Evolutionary conservation across 352 stramenopile genomes (phyloP), one percentile per base, ranked within the genome.

Genomic region (Pythium grandisporangium): DNA sequence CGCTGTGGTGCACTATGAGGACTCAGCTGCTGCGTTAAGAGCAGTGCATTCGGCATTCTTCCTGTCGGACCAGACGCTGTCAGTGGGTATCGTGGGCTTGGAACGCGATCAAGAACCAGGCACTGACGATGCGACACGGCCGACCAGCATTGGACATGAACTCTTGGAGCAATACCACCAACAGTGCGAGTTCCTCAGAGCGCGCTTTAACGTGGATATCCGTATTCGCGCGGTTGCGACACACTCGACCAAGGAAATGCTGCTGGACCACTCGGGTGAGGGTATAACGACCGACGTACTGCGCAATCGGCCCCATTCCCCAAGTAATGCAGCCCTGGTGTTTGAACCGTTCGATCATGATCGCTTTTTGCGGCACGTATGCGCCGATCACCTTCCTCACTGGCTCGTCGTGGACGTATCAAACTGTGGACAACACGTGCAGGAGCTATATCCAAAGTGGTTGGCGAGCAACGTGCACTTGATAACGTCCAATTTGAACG

Each of bases 21-120:
- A 98, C 55, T 95, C 89, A 23, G 90, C 87, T 2, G 70, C 84
- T 26, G 93, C 95, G 26, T 60, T 98, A 21, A 82, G 93, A 25
- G 89, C 93, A 4, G 84, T 96, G 8, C 95, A 98, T 66, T 90
- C 92, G 27, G 87, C 88, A 4, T 98, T 98, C 64, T 94, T 95
- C 45, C 63, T 98, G 14, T 96, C 85, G 6, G 74, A 96, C 54
- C 87, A 93, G 38, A 95, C 77, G 7, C 85, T 97, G 39, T 91
- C 83, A 24, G 92, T 98, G 16, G 93, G 80, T 30, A 56, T 98
- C 26, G 63, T 98, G 30, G 91, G 91, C 5, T 66, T 86, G 2
- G 80, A 93, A 37, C 70, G 85, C 35, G 47, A 61, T 2, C 63
- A 75, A 4, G 44, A 61, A 2, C 63, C 69, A 10, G 63, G 63